Conservation (phyloP, 495 filamentous ascomycete species). For the Lepidopterella palustris region DNA sequence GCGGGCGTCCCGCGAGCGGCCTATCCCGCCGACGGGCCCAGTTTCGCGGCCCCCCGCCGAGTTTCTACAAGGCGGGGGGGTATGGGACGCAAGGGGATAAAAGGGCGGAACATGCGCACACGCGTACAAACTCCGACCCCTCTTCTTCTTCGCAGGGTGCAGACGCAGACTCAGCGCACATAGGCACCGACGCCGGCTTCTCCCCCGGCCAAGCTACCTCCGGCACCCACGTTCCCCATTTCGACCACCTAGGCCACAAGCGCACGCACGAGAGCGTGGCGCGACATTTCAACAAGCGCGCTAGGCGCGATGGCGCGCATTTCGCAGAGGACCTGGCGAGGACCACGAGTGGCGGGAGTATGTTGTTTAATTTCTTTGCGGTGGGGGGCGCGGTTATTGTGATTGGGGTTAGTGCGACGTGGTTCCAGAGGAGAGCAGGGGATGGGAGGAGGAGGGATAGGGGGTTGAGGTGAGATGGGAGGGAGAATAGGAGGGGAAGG, state of each 20-base stretch:
- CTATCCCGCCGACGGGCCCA: constrained; percentile 66
- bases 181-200: too few species aligned
- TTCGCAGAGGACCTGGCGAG: constrained; percentile 30
- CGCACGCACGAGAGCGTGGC: constrained; percentile 56
- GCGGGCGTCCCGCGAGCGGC: constrained; percentile 49
- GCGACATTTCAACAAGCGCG: constrained; percentile 40
- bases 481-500: constrained; percentile 2
- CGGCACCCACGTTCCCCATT: constrained; percentile 54
- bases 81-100: constrained; percentile 53
- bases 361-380: constrained; percentile 43
- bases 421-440: constrained; percentile 7
- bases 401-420: constrained; percentile 18
- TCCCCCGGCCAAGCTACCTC: constrained; percentile 36
- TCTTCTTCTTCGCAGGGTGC: too few species aligned
- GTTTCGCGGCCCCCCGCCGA: constrained; percentile 81
- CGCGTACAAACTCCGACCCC: too few species aligned
- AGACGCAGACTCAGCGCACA: too few species aligned
- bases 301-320: constrained; percentile 27
- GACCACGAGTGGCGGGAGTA: constrained; percentile 37
- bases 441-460: constrained; percentile 7
- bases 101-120: constrained; percentile 29
- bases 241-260: constrained; percentile 61
- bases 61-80: constrained; percentile 75
- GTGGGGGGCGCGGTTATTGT: constrained; percentile 25
- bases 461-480: constrained; percentile 9